Conservation (phyloP, 176 grass and related monocot genomes). For the Luzula sylvatica region DNA sequence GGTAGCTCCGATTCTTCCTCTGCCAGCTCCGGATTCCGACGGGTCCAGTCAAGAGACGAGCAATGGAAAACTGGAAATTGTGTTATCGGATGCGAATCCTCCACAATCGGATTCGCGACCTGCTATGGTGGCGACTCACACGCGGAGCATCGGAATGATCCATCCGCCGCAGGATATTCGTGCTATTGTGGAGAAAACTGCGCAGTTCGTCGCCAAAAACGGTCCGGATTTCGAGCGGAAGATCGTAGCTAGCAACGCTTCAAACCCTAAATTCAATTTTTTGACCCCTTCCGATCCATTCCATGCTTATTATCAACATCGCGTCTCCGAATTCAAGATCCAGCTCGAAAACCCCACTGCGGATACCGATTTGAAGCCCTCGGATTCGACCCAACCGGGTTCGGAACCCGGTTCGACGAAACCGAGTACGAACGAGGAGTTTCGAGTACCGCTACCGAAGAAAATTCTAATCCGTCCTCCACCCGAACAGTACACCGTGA, state of each 20-base stretch:
- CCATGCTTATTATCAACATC: slow-evolving; percentile 83
- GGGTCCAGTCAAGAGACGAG: background rate
- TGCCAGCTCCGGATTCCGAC: slow-evolving; percentile 1
- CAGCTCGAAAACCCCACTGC: slow-evolving; percentile 16
- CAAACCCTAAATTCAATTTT: slow-evolving; percentile 93
- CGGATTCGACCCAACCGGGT: slow-evolving; percentile 17
- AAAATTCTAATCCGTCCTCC: slow-evolving; percentile 79
- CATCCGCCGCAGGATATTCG: slow-evolving; percentile 80
- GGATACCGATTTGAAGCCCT: slow-evolving; percentile 7
- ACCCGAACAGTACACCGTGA: slow-evolving; percentile 67
- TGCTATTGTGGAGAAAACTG: slow-evolving; percentile 84
- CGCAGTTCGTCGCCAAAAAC: slow-evolving; percentile 82
- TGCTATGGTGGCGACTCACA: slow-evolving; percentile 66
- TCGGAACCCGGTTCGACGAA: slow-evolving; percentile 22
- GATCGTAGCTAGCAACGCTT: slow-evolving; percentile 54
- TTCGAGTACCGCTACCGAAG: slow-evolving; percentile 35
- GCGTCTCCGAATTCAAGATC: slow-evolving; percentile 37
- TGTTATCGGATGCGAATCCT: background rate
- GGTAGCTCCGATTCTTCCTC: slow-evolving; percentile 2
- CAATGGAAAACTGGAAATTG: background rate
- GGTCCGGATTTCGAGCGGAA: slow-evolving; percentile 71
- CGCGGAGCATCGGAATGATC: slow-evolving; percentile 72
- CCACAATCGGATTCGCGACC: slow-evolving; percentile 8
- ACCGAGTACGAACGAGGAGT: slow-evolving; percentile 47
- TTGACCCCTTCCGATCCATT: slow-evolving; percentile 71